Evolutionary conservation across 495 filamentous ascomycete genomes (phyloP), one percentile per base, ranked within the genome.

Genomic region (Penicillium antarcticum): DNA sequence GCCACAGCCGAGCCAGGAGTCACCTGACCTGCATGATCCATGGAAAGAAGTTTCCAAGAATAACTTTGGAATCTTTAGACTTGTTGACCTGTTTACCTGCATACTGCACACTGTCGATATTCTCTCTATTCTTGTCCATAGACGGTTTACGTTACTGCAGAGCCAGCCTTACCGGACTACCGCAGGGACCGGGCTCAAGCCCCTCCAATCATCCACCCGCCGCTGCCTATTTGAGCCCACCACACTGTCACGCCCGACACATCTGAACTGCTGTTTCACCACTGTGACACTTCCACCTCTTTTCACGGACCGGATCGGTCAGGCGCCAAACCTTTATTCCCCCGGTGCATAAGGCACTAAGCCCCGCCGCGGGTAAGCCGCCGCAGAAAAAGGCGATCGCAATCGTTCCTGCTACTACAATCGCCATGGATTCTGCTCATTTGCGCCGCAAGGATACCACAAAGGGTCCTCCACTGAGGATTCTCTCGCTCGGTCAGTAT

Each of bases 401-500:
- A n/a, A 44, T 62, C 35, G 31, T 37, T 45, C 38, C 23, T 45
- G 52, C 44, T 17, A 6, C 35, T 26, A 50, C 51, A 32, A 48
- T 51, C 54, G 34, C 45, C 47, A 73, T 70, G 66, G 68, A 73
- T 44, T 45, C 57, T 29, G 62, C 57, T 31, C 56, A 51, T 40
- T 39, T 90, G 41, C 77, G 83, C 68, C 84, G 91, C 66, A 92
- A 92, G 68, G 91, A 97, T 69, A 97, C 92, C 24, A 95, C 89
- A 38, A 95, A 94, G 70, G 92, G 91, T 43, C 92, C 92, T 63
- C 94, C 94, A 13, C 61, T 97, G 65, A 85, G 94, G 60, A 86
- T 98, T 44, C 76, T 98, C 10, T 96, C 91, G 13, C 81, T 98
- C 46, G 91, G 91, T 94, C 12, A 33, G 47, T 42, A 19, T 17